Conservation (phyloP, 75 land plant genomes). For the Selaginella moellendorffii region DNA sequence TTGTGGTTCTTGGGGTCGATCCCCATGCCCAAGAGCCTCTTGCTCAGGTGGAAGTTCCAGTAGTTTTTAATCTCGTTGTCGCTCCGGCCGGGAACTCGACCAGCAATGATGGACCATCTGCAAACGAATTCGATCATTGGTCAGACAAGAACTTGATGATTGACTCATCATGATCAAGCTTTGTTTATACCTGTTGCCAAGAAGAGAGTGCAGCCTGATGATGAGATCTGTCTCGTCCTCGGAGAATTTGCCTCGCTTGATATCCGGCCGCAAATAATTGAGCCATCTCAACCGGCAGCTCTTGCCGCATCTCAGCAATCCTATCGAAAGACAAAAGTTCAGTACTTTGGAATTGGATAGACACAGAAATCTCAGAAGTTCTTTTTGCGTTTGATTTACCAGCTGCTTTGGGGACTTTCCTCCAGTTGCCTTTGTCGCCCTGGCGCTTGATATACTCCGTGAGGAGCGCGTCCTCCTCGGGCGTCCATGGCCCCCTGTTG, state of each 20-base stretch:
- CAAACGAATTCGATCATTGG: too few species aligned
- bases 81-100: constrained; percentile 8
- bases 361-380: too few species aligned
- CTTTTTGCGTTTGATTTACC: too few species aligned
- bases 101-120: constrained; percentile 10
- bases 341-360: background rate
- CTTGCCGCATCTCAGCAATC: too few species aligned
- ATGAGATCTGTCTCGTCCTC: constrained; percentile 30
- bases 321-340: constrained; percentile 6
- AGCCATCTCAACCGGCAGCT: too few species aligned
- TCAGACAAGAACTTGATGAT: too few species aligned
- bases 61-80: too few species aligned
- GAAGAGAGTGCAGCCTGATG: constrained; percentile 27
- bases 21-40: background rate
- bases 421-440: constrained; percentile 25
- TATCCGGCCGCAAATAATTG: too few species aligned
- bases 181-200: constrained; percentile 30
- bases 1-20: constrained; percentile 12
- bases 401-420: constrained; percentile 24
- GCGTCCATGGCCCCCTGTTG: constrained; percentile 30
- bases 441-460: constrained; percentile 9
- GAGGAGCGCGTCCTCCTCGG: constrained; percentile 22
- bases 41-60: too few species aligned
- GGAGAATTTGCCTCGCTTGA: constrained; percentile 25
- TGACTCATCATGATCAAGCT: too few species aligned